These are phyloP conservation scores for Tuber magnatum DNA, from an alignment of 495 filamentous ascomycete species.

Conservation along the genomic window DNA sequence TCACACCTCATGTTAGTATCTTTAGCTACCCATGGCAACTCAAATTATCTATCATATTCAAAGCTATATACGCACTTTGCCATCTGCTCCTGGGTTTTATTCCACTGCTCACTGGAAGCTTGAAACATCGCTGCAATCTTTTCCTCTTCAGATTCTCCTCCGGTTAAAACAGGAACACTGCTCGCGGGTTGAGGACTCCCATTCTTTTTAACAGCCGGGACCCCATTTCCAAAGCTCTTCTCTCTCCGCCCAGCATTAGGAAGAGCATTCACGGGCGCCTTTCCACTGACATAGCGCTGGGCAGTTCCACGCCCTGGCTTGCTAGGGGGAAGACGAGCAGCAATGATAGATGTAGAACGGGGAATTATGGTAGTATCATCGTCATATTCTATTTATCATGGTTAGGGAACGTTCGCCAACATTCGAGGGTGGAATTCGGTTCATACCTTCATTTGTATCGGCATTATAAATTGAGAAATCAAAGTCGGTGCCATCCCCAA, in stretches of 20 bases:
- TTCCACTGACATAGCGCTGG: slow-evolving; percentile 91
- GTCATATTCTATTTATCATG: slow-evolving; percentile 63
- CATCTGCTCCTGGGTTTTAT: slow-evolving; percentile 82
- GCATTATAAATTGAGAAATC: slow-evolving; percentile 88
- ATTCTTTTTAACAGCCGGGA: slow-evolving; percentile 49
- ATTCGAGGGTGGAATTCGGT: neutral
- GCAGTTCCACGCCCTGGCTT: slow-evolving; percentile 77
- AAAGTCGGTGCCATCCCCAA: slow-evolving; percentile 95
- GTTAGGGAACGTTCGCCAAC: slow-evolving; percentile 33
- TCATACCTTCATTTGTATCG: slow-evolving; percentile 82
- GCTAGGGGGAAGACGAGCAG: slow-evolving; percentile 73
- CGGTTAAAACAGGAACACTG: slow-evolving; percentile 26
- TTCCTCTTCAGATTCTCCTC: slow-evolving; percentile 63
- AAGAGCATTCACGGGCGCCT: slow-evolving; percentile 84
- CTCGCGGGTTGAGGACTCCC: slow-evolving; percentile 41
- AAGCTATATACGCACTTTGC: slow-evolving; percentile 60
- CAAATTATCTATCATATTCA: slow-evolving; percentile 34
- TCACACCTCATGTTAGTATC: slow-evolving; percentile 30
- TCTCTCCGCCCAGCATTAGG: slow-evolving; percentile 58
- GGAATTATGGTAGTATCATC: slow-evolving; percentile 95
- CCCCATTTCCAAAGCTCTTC: slow-evolving; percentile 45
- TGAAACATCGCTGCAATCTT: slow-evolving; percentile 83
- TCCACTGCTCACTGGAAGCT: slow-evolving; percentile 77
- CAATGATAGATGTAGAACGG: slow-evolving; percentile 86
- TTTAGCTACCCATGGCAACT: slow-evolving; percentile 13